Evolutionary conservation across 2,329 filamentous ascomycete genomes (phyloP), one percentile per base, ranked within the genome.

Genomic region (Sarocladium brachiariae): DNA sequence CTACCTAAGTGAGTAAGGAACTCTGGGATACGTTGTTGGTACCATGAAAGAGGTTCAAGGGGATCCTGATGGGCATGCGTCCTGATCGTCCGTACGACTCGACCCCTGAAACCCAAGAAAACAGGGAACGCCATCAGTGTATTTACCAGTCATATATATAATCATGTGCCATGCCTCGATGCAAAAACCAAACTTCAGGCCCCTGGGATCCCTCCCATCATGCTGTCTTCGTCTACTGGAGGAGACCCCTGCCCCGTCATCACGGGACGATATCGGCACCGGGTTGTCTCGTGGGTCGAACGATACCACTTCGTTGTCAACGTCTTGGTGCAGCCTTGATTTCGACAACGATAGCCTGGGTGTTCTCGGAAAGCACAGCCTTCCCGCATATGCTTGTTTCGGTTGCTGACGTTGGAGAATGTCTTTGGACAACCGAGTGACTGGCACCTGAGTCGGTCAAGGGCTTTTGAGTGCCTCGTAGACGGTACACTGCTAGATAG

Each of bases 331-430:
- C 63, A 65, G 16, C 41, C 30, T 24, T 50, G 51, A 35, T 60
- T 63, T 39, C 59, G 52, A 39, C 63, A 65, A 33, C 50, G 54
- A 18, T 61, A 61, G 10, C 51, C 57, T 9, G 51, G 53, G 19
- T 56, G 57, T 27, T 58, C 54, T 5, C 58, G 55, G 23, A 57
- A 54, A 3, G 56, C 53, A 35, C 63, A 65, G 2, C 61, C 62
- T 41, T 62, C 57, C 2, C 55, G 58, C 53, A 59, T 57, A 54
- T 65, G 63, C 50, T 65, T 65, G 51, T 64, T 64, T 21, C 60
- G 58, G 49, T 65, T 65, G 52, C 62, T 61, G 23, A 58, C 51
- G 46, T 55, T 65, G 2, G 62, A 60, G 25, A 65, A 65, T 16
- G 52, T 56, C 54, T 63, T 65, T 37, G 51, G 47, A 33, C 63